Percentiles rank a stretch among this genome's conserved stretches.
These are phyloP conservation scores for Mycena kentingensis DNA, from an alignment of 768 basidiomycete genomes.

Conservation along the genomic window DNA sequence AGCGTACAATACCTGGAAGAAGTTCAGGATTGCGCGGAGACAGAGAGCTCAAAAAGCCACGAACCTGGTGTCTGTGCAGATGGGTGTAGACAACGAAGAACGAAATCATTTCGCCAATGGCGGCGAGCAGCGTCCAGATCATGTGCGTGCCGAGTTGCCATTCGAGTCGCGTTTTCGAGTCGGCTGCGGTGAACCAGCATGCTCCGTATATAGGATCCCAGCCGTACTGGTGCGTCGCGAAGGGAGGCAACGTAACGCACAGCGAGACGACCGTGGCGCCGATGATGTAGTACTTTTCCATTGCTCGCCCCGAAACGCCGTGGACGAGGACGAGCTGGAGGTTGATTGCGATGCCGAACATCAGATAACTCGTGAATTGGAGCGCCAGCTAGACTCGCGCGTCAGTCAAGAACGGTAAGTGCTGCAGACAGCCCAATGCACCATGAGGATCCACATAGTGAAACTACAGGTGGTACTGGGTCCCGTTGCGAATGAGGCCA, in stretches of 20 bases:
- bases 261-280: background rate
- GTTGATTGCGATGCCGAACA: too few relatives aligned
- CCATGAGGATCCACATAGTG: too few relatives aligned
- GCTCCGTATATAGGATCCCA: conserved; percentile 7
- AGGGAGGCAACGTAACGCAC: conserved; percentile 3
- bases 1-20: background rate
- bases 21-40: background rate
- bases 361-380: too few relatives aligned
- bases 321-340: conserved; percentile 2
- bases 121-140: conserved; percentile 3
- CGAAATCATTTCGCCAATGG: conserved; percentile 1
- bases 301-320: conserved; percentile 1
- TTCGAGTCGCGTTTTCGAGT: background rate
- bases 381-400: too few relatives aligned
- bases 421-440: too few relatives aligned
- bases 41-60: too few relatives aligned
- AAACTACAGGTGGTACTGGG: too few relatives aligned
- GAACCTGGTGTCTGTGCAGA: conserved; percentile 7
- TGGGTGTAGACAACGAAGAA: conserved; percentile 1
- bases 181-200: conserved; percentile 4
- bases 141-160: conserved; percentile 9
- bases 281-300: conserved; percentile 11
- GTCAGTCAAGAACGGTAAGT: too few relatives aligned
- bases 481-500: too few relatives aligned
- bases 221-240: conserved; percentile 9